Evolutionary conservation across 257 asterid genomes (phyloP), one percentile per base, ranked within the genome.

Genomic region (Gentiana macrophylla): DNA sequence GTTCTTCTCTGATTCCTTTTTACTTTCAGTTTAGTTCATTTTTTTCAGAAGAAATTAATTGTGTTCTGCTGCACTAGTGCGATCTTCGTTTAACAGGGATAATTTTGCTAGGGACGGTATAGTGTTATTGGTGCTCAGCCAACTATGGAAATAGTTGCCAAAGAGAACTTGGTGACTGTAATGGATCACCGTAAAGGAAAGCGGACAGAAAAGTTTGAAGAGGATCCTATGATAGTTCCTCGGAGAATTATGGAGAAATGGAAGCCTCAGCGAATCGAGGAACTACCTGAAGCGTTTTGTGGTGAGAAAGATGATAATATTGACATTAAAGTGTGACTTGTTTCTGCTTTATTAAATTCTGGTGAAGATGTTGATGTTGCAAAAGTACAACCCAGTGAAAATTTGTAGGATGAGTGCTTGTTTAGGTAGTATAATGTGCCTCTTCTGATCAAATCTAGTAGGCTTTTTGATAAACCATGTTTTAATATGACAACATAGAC

Each of bases 111-210:
- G 98, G 98, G 98, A 54, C 77, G 98, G 38, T 91, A 72, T 67
- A 91, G 98, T 73, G 94, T 91, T 53, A 61, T 91, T 77, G 96
- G 98, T 61, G 91, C 98, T 70, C 98, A 84, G 72, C 98, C 98
- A 33, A 74, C 92, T 4, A 84, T 91, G 98, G 98, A 91, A 73
- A 78, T 91, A 72, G 82, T 91, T 59, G 92, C 95, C 36, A 84
- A 91, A 72, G 89, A 84, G 77, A 84, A 86, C 70, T 72, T 58
- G 84, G 96, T 91, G 52, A 86, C 91, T 56, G 58, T 82, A 55
- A 74, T 91, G 70, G 98, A 91, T 72, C 98, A 91, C 74, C 72
- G 60, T 58, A 73, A 63, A 65, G 84, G 89, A 63, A 60, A 64
- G 56, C 78, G 77, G 38, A 74, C 70, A 5, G 85, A 80, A 67